A percentile compares a stretch with the other conserved stretches of the same genome.
Evolutionary conservation across 176 grass and related monocot genomes (phyloP).

Genomic region (Musa beccarii): DNA sequence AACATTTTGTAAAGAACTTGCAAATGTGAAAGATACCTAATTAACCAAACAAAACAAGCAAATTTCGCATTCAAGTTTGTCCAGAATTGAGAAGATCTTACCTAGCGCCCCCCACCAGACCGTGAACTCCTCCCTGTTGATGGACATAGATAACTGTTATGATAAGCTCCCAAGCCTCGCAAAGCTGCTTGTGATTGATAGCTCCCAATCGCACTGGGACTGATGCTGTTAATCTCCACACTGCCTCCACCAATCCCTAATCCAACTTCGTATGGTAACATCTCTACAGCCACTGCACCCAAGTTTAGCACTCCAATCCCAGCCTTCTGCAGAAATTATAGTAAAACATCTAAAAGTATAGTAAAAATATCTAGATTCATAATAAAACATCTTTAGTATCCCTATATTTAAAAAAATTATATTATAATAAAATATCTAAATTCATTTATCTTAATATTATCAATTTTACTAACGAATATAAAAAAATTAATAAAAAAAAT

Average conservation of each 20-base stretch:
- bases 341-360: no score
- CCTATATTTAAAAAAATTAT: no score
- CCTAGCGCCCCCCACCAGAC: constrained; percentile 17
- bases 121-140: background rate
- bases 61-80: background rate
- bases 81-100: constrained; percentile 1
- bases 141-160: constrained; percentile 7
- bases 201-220: constrained; percentile 13
- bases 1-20: background rate
- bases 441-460: no score
- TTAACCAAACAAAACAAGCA: background rate
- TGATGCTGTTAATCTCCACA: constrained; percentile 20
- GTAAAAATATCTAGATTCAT: no score
- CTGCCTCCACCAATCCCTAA: constrained; percentile 14
- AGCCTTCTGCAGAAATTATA: background rate
- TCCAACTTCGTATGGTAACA: background rate
- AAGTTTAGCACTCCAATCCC: constrained; percentile 5
- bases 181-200: constrained; percentile 18
- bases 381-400: background rate
- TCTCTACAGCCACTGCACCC: background rate
- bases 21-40: background rate
- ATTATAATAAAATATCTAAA: no score
- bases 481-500: no score
- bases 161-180: constrained; percentile 15
- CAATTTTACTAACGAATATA: no score